phyloP scores from a whole-genome alignment of 257 asterid genomes.

The Verbena officinalis region DNA sequence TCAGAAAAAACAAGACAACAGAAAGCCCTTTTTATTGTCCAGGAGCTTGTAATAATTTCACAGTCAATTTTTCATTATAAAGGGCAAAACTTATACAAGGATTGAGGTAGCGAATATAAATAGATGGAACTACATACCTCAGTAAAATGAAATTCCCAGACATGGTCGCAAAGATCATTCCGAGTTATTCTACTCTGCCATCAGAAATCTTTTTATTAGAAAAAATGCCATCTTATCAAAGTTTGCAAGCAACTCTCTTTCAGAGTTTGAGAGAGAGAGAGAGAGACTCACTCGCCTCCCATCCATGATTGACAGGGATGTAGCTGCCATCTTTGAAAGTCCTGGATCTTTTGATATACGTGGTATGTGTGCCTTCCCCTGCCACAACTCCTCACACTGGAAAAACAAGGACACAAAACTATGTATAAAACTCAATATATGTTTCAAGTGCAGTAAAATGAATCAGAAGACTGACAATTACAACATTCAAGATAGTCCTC shows the following conservation, averaged over 20 bases:
- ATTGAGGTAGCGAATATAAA: not conserved
- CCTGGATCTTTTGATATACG: conserved; percentile 58
- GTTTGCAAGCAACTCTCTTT: not conserved
- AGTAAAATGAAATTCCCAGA: conserved; percentile 74
- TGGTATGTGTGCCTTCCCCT: conserved; percentile 80
- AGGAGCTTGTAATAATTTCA: not conserved
- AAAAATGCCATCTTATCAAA: not conserved
- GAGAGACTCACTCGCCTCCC: conserved; percentile 64
- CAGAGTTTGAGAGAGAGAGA: conserved; percentile 4
- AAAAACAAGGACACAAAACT: conserved; percentile 19
- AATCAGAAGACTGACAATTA: too few species aligned
- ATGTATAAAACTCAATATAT: not conserved
- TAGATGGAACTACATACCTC: conserved; percentile 46
- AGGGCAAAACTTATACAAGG: not conserved
- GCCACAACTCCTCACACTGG: conserved; percentile 80
- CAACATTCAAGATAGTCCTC: too few species aligned
- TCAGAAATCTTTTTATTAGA: conserved; percentile 30
- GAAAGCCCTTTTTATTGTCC: not conserved
- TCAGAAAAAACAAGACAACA: too few species aligned
- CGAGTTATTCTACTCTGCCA: conserved; percentile 66
- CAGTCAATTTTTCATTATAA: not conserved
- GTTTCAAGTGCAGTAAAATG: not conserved
- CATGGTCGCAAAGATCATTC: conserved; percentile 74
- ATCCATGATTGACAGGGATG: conserved; percentile 67
- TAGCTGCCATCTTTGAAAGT: conserved; percentile 55